Evolutionary conservation across 2,329 filamentous ascomycete genomes (phyloP).

Genomic region (Ophiocordyceps sinensis): DNA sequence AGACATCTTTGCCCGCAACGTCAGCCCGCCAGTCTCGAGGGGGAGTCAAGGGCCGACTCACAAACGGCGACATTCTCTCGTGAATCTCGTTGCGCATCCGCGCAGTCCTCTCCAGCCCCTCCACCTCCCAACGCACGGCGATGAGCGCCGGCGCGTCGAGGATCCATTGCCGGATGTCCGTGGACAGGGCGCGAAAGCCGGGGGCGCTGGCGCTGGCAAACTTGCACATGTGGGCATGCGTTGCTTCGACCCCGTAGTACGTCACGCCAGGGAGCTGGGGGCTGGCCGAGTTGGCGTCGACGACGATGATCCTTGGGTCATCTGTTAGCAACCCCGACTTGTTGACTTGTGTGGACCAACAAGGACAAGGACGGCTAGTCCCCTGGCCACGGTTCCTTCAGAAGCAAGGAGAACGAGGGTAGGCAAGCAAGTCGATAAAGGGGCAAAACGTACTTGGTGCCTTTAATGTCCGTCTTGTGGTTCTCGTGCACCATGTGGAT

Average conservation of each 20-base stretch:
- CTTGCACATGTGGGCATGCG: slow-evolving; percentile 60
- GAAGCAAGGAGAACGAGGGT: too few relatives aligned
- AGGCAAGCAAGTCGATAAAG: too few relatives aligned
- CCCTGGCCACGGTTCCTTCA: too few relatives aligned
- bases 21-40: background rate
- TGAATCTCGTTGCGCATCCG: slow-evolving; percentile 28
- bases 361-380: background rate
- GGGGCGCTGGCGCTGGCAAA: slow-evolving; percentile 49
- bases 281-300: slow-evolving; percentile 55
- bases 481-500: slow-evolving; percentile 69
- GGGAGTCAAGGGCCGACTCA: slow-evolving; percentile 2
- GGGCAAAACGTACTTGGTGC: slow-evolving; percentile 31
- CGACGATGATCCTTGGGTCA: slow-evolving; percentile 36
- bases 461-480: slow-evolving; percentile 54
- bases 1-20: slow-evolving; percentile 1
- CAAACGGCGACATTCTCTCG: slow-evolving; percentile 24
- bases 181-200: slow-evolving; percentile 43
- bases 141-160: slow-evolving; percentile 40
- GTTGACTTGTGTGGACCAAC: background rate
- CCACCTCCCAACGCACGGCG: slow-evolving; percentile 42
- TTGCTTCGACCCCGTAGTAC: slow-evolving; percentile 60
- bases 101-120: slow-evolving; percentile 36
- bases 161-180: slow-evolving; percentile 35
- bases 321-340: background rate
- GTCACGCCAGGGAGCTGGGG: slow-evolving; percentile 55